phyloP scores from a whole-genome alignment of 1,284 basidiomycete genomes.

The Cerioporus squamosus region DNA sequence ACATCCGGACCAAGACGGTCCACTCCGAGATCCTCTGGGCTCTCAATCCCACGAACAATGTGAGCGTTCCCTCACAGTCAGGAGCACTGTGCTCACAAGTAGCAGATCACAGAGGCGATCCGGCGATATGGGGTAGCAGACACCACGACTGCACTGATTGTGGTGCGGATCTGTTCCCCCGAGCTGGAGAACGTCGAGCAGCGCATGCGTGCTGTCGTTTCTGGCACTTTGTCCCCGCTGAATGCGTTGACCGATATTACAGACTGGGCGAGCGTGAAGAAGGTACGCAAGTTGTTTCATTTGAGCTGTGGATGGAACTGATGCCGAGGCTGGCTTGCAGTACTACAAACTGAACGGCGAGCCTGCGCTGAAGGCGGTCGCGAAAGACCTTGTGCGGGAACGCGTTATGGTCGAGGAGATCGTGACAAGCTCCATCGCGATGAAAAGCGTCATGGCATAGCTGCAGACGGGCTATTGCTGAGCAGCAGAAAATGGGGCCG shows the following conservation, averaged over 20 bases:
- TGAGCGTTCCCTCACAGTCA: constrained; percentile 28
- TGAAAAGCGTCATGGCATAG: constrained; percentile 71
- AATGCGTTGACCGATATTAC: constrained; percentile 53
- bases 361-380: constrained; percentile 43
- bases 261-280: constrained; percentile 75
- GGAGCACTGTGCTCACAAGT: background rate
- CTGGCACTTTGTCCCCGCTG: constrained; percentile 57
- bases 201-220: constrained; percentile 59
- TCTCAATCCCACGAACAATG: constrained; percentile 86
- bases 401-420: constrained; percentile 62
- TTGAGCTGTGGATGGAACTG: background rate
- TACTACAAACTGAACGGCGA: constrained; percentile 77
- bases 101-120: constrained; percentile 85
- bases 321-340: constrained; percentile 40
- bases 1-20: constrained; percentile 75
- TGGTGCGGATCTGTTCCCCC: constrained; percentile 67
- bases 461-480: background rate
- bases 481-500: background rate
- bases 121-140: constrained; percentile 83
- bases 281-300: constrained; percentile 48
- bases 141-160: constrained; percentile 65
- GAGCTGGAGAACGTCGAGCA: constrained; percentile 44
- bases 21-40: constrained; percentile 88
- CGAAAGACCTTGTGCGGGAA: constrained; percentile 44
- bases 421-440: constrained; percentile 76